Evolutionary conservation across 805 yeast genomes (phyloP).

Genomic region (Kazachstania psychrophila): DNA sequence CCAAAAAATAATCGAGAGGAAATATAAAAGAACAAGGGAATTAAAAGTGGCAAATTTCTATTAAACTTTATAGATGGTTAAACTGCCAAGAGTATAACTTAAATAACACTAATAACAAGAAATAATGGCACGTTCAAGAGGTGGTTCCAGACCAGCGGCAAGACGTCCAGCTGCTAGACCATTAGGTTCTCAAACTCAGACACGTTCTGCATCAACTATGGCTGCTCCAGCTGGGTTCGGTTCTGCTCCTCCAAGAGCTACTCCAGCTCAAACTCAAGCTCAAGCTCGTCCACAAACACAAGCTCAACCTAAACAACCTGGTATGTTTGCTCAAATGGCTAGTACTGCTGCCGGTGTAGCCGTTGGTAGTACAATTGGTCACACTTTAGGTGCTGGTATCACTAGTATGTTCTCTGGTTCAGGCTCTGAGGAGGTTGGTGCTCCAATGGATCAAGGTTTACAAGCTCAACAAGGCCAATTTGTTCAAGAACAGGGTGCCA

Average conservation of each 20-base stretch:
- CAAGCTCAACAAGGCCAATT: conserved; percentile 12
- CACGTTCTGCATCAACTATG: conserved; percentile 70
- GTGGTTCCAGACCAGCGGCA: conserved; percentile 36
- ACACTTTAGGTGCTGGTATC: conserved; percentile 91
- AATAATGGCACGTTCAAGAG: conserved; percentile 37
- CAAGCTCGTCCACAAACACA: conserved; percentile 2
- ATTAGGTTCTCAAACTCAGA: conserved; percentile 32
- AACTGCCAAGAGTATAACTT: too few relatives aligned
- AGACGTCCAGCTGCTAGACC: conserved; percentile 30
- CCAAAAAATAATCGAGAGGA: not conserved
- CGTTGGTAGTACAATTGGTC: conserved; percentile 95
- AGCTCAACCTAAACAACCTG: conserved; percentile 56
- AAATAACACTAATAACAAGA: not conserved
- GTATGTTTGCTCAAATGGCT: conserved; percentile 94
- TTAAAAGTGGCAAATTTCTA: too few relatives aligned
- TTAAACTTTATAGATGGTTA: too few relatives aligned
- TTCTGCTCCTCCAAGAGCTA: conserved; percentile 63
- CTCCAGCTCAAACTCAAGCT: conserved; percentile 46
- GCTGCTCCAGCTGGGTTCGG: conserved; percentile 59
- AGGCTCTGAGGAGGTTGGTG: conserved; percentile 41
- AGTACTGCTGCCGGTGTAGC: conserved; percentile 99
- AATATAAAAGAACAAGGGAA: not conserved
- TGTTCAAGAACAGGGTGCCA: conserved; percentile 37
- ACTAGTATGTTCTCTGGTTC: conserved; percentile 73
- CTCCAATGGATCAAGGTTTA: conserved; percentile 38